These are phyloP conservation scores for Arachis hypogaea DNA, from an alignment of 306 rosid species.

Conservation along the genomic window DNA sequence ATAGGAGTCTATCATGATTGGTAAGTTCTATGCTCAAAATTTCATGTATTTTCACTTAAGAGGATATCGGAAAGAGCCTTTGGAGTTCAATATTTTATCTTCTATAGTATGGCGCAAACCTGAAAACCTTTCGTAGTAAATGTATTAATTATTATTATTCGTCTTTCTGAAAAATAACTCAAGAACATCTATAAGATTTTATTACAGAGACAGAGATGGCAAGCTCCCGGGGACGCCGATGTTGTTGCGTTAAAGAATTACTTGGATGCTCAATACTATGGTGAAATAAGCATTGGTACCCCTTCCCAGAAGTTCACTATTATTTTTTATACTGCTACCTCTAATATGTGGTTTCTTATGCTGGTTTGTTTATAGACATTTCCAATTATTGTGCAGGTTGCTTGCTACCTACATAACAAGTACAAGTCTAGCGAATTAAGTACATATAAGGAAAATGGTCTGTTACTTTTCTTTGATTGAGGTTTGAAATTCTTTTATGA, in stretches of 20 bases:
- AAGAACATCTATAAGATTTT: background rate
- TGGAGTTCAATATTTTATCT: too few relatives aligned
- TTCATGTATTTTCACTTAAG: slow-evolving; percentile 5
- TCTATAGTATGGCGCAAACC: too few relatives aligned
- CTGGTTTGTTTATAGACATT: slow-evolving; percentile 22
- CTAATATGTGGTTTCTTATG: slow-evolving; percentile 82
- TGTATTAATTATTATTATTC: too few relatives aligned
- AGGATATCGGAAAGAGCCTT: background rate
- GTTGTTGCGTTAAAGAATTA: slow-evolving; percentile 73
- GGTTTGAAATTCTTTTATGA: background rate
- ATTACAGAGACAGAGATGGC: too few relatives aligned
- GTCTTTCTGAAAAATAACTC: background rate
- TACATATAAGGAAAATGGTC: slow-evolving; percentile 73
- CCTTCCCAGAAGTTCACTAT: slow-evolving; percentile 89
- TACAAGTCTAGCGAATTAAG: slow-evolving; percentile 68
- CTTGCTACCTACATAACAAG: slow-evolving; percentile 76
- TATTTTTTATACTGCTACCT: slow-evolving; percentile 91
- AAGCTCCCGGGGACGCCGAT: slow-evolving; percentile 41
- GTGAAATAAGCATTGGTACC: slow-evolving; percentile 80
- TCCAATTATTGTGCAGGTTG: slow-evolving; percentile 59
- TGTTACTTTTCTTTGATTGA: slow-evolving; percentile 29
- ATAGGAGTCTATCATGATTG: slow-evolving; percentile 95
- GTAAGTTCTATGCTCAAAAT: slow-evolving; percentile 45
- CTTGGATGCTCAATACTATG: slow-evolving; percentile 94
- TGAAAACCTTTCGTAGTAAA: background rate